Evolutionary conservation across 2,329 filamentous ascomycete genomes (phyloP), one percentile per base, ranked within the genome.

Genomic region (Apiospora kogelbergensis): DNA sequence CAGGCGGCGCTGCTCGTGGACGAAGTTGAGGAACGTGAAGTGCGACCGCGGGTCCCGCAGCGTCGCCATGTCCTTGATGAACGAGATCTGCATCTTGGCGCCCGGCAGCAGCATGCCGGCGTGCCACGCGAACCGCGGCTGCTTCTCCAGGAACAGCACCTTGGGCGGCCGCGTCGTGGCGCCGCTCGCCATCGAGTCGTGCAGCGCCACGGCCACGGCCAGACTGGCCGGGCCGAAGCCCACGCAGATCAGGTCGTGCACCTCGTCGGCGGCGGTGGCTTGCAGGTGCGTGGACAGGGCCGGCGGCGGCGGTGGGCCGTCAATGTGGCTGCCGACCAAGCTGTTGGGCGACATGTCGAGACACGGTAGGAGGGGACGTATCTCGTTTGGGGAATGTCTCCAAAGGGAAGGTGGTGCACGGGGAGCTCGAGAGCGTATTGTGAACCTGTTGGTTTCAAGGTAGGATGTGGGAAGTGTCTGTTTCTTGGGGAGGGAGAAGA

Each of bases 31-130:
- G 82, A 98, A 98, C 17, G 95, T 98, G 81, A 98, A 98, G 76
- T 94, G 88, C 73, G 93, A 97, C 72, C 92, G 89, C 9, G 95
- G 95, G 78, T 98, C 91, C 69, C 95, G 88, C 73, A 97, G 85
- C 3, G 93, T 96, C 3, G 95, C 95, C 80, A 98, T 88, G 78
- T 98, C 95, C 83, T 98, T 98, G 83, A 98, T 88, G 83, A 97
- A 98, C 11, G 93, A 97, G 74, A 98, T 98, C 79, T 98, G 95
- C 95, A 98, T 98, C 82, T 92, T 94, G 67, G 95, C 93, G 6
- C 94, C 95, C 0, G 94, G 93, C 3, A 98, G 88, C 70, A 98
- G 89, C 95, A 98, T 98, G 70, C 95, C 95, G 0, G 94, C 90
- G 80, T 98, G 95, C 95, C 95, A 98, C 69, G 92, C 89, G 77